Evolutionary conservation across 192 early-diverging fungal species (phyloP), one percentile per base, ranked within the genome.

Genomic region (Coemansia sp.): DNA sequence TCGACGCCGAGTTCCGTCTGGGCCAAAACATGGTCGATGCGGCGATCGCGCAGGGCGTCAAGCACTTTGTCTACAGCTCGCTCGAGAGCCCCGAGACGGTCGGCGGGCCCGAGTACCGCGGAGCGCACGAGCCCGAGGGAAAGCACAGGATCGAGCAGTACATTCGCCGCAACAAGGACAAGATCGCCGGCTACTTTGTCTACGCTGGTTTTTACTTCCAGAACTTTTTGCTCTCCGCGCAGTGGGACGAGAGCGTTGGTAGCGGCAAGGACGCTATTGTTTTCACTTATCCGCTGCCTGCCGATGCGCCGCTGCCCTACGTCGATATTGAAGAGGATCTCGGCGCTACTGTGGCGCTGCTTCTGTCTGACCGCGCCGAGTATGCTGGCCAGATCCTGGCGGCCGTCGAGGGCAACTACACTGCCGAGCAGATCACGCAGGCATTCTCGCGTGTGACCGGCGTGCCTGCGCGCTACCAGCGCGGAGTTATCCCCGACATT

Each of bases 1-100:
- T 25, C 7, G 71, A 74, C 20, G 71, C 63, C 4, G 77, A 79
- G 68, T 79, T 29, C 43, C 47, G 41, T 3, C 71, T 70, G n/a
- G 77, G 77, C 63, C 70, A 70, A 42, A 66, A 66, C 51, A 60
- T 65, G 20, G 65, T 73, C 31, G 77, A 79, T 14, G 71, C 77
- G 3, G 77, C 77, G 0, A 79, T 73, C 29, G 51, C 49, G 11
- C 67, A 59, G 1, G 60, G 67, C 15, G 76, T 79, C 37, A 43
- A 49, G 45, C 14, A 51, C 49, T 37, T 79, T 40, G 32, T 79
- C 24, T 79, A 66, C 39, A 79, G 77, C 64, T 53, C 49, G n/a
- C 67, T 79, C 8, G 53, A 62, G 25, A 74, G 68, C 8, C 63
- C 67, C 53, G 56, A 58, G 14, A 15, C 59, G 59, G 6, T 54